Conservation (phyloP, 495 filamentous ascomycete genomes). For the Xylaria bambusicola region DNA sequence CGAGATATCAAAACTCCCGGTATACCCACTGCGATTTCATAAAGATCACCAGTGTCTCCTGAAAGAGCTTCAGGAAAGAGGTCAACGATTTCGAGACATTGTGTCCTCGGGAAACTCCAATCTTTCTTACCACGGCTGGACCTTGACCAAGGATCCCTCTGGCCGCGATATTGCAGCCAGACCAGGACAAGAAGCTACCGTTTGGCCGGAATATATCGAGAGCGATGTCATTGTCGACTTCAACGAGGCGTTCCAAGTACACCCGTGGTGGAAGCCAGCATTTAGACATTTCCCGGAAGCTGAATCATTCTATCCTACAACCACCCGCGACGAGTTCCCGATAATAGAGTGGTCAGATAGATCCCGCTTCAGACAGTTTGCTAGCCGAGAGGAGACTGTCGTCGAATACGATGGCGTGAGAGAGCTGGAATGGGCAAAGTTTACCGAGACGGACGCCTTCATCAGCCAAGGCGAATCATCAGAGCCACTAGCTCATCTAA, state of each 20-base stretch:
- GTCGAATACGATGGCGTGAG: conserved; percentile 26
- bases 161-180: conserved; percentile 22
- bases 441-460: conserved; percentile 8
- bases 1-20: conserved; percentile 16
- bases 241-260: conserved; percentile 43
- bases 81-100: conserved; percentile 49
- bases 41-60: conserved; percentile 41
- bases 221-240: conserved; percentile 56
- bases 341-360: conserved; percentile 34
- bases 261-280: conserved; percentile 33
- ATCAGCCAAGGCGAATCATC: conserved; percentile 3
- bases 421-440: conserved; percentile 17
- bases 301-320: conserved; percentile 26
- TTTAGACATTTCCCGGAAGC: conserved; percentile 26
- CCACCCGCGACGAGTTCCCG: conserved; percentile 28
- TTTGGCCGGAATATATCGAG: conserved; percentile 44
- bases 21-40: conserved; percentile 61
- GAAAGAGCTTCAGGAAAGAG: conserved; percentile 44
- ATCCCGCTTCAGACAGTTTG: conserved; percentile 26
- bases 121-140: conserved; percentile 46
- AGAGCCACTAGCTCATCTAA: conserved; percentile 14
- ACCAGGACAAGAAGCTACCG: conserved; percentile 24
- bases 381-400: conserved; percentile 29
- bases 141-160: conserved; percentile 34
- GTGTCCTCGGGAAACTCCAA: conserved; percentile 46